Evolutionary conservation across 1,284 basidiomycete genomes (phyloP), one percentile per base, ranked within the genome.

Genomic region (Moesziomyces globuligerus): DNA sequence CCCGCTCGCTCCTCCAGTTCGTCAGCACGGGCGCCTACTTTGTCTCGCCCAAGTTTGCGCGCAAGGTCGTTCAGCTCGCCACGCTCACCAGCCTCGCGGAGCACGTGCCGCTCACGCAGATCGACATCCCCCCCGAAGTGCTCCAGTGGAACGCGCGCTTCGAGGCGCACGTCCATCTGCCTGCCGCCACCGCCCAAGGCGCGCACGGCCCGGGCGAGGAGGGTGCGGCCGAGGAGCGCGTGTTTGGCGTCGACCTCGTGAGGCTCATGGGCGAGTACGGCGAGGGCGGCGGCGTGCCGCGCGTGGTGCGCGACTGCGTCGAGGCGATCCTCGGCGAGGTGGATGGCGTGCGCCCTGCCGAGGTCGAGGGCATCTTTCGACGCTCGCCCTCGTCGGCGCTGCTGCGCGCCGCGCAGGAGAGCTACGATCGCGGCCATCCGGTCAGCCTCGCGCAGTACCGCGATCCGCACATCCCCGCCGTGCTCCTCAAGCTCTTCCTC

Each of bases 41-140:
- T 66, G 90, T 93, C 75, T 91, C 90, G 88, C 91, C 91, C 26
- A 93, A 93, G 81, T 93, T 93, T 84, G 91, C 90, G 80, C 88
- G 89, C 72, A 93, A 93, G 84, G 86, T 93, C 65, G 83, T 86
- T 29, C 92, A 90, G 80, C 86, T 90, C 55, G 84, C 87, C 56
- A 91, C 90, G 0, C 86, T 93, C 11, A 90, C 89, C 18, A 88
- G 89, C 36, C 86, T 93, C 48, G 91, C 91, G 11, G 85, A 85
- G 48, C 85, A 90, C 74, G 87, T 93, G 13, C 91, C 91, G 4
- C 80, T 93, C 23, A 91, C 90, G 0, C 90, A 92, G 78, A 91
- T 93, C 48, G 90, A 93, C 80, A 89, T 93, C 42, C 88, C 90
- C 20, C 89, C 91, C 15, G 87, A 89, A 13, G 90, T 91, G 17